Evolutionary conservation across 345 rosid genomes (phyloP), one percentile per base, ranked within the genome.

Genomic region (Cardamine chenopodiifolia): DNA sequence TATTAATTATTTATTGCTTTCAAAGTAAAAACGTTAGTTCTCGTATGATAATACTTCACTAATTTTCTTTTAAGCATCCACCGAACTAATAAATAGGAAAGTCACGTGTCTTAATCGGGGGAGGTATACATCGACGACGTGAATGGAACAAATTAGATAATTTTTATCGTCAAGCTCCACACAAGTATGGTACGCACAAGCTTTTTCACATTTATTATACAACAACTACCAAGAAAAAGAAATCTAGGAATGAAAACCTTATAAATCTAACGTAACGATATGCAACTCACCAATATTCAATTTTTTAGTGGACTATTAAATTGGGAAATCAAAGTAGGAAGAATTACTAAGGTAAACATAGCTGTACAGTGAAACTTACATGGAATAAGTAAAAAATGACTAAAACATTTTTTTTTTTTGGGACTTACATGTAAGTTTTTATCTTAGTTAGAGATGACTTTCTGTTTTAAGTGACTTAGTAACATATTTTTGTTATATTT

Each of bases 221-320:
- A 37, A 39, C 54, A 12, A 18, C 65, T 12, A 73, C 65, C 57
- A 65, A 45, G 45, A 64, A 31, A 28, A 11, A 71, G 4, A 35
- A 71, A 34, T 8, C 15, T 11, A 6, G 34, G 48, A 44, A 20
- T 22, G 6, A 11, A 59, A 61, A 49, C 52, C 50, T 54, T 31
- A 31, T n/a, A n/a, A n/a, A n/a, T n/a, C n/a, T n/a, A n/a, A n/a
- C 26, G 26, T 35, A 35, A 10, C 0, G 13, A 35, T 54, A 40
- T 56, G 64, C 73, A 40, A 60, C 19, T 11, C 66, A 17, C 40
- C 26, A 25, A 1, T 25, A 25, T 25, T 35, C 19, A 12, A 13
- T 47, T 45, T 44, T 47, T 7, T 47, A 3, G 28, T 0, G n/a
- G 37, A 25, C 40, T 47, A 64, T 47, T 47, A 8, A 64, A 17